Base-by-base conservation (phyloP, 2,329 filamentous ascomycete species). In the Hirsutella thompsonii region DNA sequence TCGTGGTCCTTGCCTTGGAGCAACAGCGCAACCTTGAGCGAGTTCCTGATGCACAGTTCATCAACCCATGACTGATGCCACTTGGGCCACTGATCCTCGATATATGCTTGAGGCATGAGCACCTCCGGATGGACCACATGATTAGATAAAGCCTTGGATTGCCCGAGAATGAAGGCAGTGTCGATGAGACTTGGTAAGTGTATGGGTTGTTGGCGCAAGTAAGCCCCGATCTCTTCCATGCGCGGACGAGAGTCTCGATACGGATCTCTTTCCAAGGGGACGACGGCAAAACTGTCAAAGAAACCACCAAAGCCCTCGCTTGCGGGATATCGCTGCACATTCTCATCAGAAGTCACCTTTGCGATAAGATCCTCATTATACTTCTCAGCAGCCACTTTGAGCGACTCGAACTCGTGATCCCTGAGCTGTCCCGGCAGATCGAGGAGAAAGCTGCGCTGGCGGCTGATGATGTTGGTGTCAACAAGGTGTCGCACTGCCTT, bases 371-470 rank as follows among this genome's bases (percentile, higher is more conserved):
- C 28, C 6, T 26, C 13, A 29, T 42, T 38, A 13, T 38, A 42
- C 8, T 28, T 14, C 4, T 29, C n/a, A 3, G 36, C 40, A 20
- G 21, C 35, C 26, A 16, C 11, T 36, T 32, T 38, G 19, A 42
- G 8, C 3, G 36, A 38, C 13, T 4, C 29, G 20, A 1, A 13
- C 16, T 34, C 30, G 20, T 26, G n/a, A 11, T 38, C 36, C 16
- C 28, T 20, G 6, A 42, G 20, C 16, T 13, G 3, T 29, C 14
- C n/a, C 8, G 40, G 40, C 8, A 42, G 40, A 5, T 4, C 8
- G 28, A 42, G 19, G 23, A 42, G 40, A 36, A 14, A 35, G 20
- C 19, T 35, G 30, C 40, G 36, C 11, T 42, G 40, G 13, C 36
- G 40, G 16, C 36, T 21, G 19, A 23, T 5, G 21, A 42, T 26